phyloP scores from a whole-genome alignment of 2,329 filamentous ascomycete species.

The Aureobasidium sp. region DNA sequence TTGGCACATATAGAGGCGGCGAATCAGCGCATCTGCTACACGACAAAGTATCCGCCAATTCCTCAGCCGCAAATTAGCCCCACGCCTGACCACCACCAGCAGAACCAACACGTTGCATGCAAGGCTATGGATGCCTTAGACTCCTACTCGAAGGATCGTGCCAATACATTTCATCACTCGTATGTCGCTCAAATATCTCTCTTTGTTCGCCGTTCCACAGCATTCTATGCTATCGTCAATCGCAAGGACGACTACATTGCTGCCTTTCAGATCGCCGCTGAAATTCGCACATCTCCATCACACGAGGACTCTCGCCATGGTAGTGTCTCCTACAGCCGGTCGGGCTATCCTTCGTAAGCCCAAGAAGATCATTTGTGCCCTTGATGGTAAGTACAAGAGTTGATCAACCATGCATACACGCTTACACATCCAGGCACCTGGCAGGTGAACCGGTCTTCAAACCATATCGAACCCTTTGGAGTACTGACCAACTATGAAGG shows the following conservation, averaged over 20 bases:
- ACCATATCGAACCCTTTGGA: background rate
- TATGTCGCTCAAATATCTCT: background rate
- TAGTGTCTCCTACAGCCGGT: background rate
- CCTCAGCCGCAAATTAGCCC: conserved; percentile 7
- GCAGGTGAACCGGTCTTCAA: conserved; percentile 18
- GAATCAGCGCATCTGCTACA: background rate
- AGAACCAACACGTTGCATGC: conserved; percentile 8
- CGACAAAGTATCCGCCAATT: conserved; percentile 2
- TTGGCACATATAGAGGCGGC: background rate
- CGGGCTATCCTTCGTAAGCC: conserved; percentile 10
- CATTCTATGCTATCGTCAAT: background rate
- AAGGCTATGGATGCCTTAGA: conserved; percentile 6
- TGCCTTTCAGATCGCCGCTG: background rate
- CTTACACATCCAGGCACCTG: conserved; percentile 25
- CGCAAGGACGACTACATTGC: background rate
- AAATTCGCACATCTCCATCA: background rate
- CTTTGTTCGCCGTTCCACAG: background rate
- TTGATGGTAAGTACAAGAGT: conserved; percentile 1
- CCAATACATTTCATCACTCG: background rate
- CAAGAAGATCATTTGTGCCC: conserved; percentile 12
- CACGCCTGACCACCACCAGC: conserved; percentile 3
- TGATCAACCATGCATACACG: background rate
- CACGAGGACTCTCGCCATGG: background rate
- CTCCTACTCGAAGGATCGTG: background rate
- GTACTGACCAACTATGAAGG: conserved; percentile 15